These are phyloP conservation scores for Eimeria zaria DNA, from an alignment of 169 alveolate genomes.

Conservation along the genomic window DNA sequence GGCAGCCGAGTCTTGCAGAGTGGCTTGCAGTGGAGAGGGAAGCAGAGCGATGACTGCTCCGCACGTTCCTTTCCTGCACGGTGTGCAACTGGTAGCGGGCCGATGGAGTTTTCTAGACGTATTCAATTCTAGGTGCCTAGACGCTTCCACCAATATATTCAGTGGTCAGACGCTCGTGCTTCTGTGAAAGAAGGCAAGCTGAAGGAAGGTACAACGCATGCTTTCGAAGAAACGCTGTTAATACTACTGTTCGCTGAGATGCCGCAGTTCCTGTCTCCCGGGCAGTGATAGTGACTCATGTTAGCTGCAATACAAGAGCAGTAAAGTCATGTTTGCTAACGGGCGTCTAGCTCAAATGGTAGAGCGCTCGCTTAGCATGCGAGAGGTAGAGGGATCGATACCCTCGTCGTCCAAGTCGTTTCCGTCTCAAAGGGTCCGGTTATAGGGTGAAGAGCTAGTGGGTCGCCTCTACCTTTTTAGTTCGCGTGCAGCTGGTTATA, in stretches of 20 bases:
- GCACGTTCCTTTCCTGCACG: neutral
- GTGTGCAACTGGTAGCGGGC: neutral
- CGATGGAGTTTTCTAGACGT: neutral
- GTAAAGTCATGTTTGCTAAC: neutral
- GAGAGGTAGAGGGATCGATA: constrained; percentile 99
- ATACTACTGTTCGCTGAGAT: neutral
- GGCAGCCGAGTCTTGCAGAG: neutral
- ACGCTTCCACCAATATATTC: neutral
- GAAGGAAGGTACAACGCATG: neutral
- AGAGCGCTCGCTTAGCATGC: constrained; percentile 99
- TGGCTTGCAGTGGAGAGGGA: neutral
- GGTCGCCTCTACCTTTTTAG: neutral
- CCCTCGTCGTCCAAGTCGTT: constrained; percentile 92
- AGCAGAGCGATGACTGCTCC: neutral
- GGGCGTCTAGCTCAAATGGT: constrained; percentile 99
- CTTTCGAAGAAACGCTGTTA: neutral
- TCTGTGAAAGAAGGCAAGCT: neutral
- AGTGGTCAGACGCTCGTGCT: neutral
- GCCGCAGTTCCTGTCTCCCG: neutral
- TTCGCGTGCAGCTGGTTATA: neutral
- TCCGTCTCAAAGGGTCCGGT: neutral
- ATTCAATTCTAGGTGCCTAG: neutral
- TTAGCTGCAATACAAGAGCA: neutral
- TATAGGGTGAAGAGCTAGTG: no score
- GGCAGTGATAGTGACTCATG: neutral